phyloP scores from a whole-genome alignment of 2,329 filamentous ascomycete genomes.

The Trichoderma hamatum region DNA sequence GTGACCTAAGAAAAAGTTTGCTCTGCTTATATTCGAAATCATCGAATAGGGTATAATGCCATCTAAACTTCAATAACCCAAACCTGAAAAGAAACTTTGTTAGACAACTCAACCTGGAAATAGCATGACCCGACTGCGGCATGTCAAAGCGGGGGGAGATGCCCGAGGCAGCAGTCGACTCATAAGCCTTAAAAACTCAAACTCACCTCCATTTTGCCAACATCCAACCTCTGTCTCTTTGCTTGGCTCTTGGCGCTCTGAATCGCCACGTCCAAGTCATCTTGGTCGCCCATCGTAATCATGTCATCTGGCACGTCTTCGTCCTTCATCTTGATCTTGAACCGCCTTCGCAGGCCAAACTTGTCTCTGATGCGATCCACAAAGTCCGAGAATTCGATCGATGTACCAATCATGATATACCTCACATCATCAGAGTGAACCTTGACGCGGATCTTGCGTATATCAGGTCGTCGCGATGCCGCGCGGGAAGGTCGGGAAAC shows the following conservation, averaged over 20 bases:
- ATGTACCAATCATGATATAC: slow-evolving; percentile 82
- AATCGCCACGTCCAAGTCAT: slow-evolving; percentile 90
- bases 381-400: slow-evolving; percentile 75
- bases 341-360: slow-evolving; percentile 74
- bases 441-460: slow-evolving; percentile 85
- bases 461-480: slow-evolving; percentile 64
- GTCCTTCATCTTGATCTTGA: slow-evolving; percentile 87
- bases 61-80: slow-evolving; percentile 50
- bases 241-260: slow-evolving; percentile 68
- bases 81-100: slow-evolving; percentile 44
- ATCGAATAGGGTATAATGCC: slow-evolving; percentile 22
- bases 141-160: not conserved
- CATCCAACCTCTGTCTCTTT: slow-evolving; percentile 73
- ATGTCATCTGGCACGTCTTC: slow-evolving; percentile 80
- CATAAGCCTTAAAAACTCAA: not conserved
- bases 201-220: slow-evolving; percentile 93
- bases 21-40: slow-evolving; percentile 4
- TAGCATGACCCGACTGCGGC: not conserved
- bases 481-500: slow-evolving; percentile 54
- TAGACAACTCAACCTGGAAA: slow-evolving; percentile 28
- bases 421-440: slow-evolving; percentile 89
- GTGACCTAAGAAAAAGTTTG: slow-evolving; percentile 5
- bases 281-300: slow-evolving; percentile 96
- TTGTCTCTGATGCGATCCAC: slow-evolving; percentile 82
- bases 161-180: slow-evolving; percentile 17